phyloP scores from a whole-genome alignment of 2,329 filamentous ascomycete genomes.

The Claviceps digitariae region DNA sequence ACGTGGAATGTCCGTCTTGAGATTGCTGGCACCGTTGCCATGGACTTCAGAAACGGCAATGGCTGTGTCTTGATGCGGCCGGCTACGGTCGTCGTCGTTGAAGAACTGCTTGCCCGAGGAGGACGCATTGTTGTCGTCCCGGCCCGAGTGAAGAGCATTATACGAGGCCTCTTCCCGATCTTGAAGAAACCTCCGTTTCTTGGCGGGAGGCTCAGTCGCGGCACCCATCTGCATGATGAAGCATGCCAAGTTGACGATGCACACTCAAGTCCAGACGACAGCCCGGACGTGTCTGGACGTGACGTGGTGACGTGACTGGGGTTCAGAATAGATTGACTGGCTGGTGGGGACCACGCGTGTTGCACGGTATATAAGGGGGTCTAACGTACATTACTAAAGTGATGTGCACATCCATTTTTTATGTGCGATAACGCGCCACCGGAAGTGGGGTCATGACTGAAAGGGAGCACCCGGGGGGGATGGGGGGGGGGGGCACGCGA shows the following conservation, averaged over 20 bases:
- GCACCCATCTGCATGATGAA: constrained; percentile 25
- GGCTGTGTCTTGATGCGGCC: constrained; percentile 9
- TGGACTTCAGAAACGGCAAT: constrained; percentile 7
- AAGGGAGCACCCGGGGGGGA: constrained; percentile 7
- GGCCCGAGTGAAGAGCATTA: constrained; percentile 12
- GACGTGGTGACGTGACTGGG: neutral
- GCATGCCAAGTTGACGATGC: neutral
- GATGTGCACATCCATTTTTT: too few relatives aligned
- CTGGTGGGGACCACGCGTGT: constrained; percentile 25
- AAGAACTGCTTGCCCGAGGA: constrained; percentile 14
- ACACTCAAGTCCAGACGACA: too few relatives aligned
- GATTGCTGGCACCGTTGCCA: constrained; percentile 3
- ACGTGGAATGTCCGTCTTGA: constrained; percentile 4
- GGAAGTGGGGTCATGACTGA: too few relatives aligned
- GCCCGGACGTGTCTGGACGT: neutral
- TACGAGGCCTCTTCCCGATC: constrained; percentile 19
- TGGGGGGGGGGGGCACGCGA: constrained; percentile 18
- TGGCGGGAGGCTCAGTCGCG: constrained; percentile 30
- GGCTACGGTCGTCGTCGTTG: constrained; percentile 11
- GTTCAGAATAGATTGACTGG: neutral
- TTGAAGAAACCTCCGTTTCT: constrained; percentile 28
- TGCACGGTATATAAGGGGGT: too few relatives aligned
- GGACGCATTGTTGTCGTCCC: constrained; percentile 10
- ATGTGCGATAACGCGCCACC: too few relatives aligned
- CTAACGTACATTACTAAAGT: too few relatives aligned